phyloP scores from a whole-genome alignment of 495 filamentous ascomycete species.

The Terfezia boudieri region DNA sequence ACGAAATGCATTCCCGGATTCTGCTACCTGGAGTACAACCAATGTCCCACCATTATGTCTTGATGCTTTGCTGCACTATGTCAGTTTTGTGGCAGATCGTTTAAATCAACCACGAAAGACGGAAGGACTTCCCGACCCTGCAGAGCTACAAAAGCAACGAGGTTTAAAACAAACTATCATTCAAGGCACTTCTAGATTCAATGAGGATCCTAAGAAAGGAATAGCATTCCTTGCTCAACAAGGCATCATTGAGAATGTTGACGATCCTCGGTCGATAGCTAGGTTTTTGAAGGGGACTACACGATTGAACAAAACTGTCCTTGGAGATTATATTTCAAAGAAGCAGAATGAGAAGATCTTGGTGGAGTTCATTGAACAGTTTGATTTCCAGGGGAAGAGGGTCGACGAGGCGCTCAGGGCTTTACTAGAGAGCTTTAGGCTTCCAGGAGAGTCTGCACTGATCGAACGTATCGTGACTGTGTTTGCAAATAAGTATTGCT shows the following conservation, averaged over 20 bases:
- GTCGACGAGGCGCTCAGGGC: slow-evolving; percentile 78
- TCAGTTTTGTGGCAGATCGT: slow-evolving; percentile 76
- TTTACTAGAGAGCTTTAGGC: slow-evolving; percentile 73
- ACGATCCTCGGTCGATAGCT: slow-evolving; percentile 51
- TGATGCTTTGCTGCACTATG: slow-evolving; percentile 70
- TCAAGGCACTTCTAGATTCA: slow-evolving; percentile 75
- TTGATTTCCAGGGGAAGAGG: slow-evolving; percentile 67
- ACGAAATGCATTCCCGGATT: slow-evolving; percentile 87
- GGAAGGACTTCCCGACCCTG: slow-evolving; percentile 45
- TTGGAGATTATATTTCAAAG: slow-evolving; percentile 87
- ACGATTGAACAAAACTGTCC: slow-evolving; percentile 65
- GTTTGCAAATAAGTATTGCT: slow-evolving; percentile 71
- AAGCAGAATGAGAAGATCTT: slow-evolving; percentile 60
- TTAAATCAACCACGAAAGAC: slow-evolving; percentile 43
- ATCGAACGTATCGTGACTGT: slow-evolving; percentile 81
- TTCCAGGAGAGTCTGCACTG: slow-evolving; percentile 77
- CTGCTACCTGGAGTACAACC: slow-evolving; percentile 96
- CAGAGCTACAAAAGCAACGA: slow-evolving; percentile 42
- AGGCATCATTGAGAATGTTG: slow-evolving; percentile 55
- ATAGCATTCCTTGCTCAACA: slow-evolving; percentile 66
- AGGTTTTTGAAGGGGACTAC: slow-evolving; percentile 66
- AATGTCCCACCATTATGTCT: slow-evolving; percentile 91
- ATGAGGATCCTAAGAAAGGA: slow-evolving; percentile 77
- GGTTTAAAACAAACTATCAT: slow-evolving; percentile 69
- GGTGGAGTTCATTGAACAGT: slow-evolving; percentile 57